These are phyloP conservation scores for Trichomonas tenax DNA, from an alignment of 208 protist genomes.

Conservation along the genomic window DNA sequence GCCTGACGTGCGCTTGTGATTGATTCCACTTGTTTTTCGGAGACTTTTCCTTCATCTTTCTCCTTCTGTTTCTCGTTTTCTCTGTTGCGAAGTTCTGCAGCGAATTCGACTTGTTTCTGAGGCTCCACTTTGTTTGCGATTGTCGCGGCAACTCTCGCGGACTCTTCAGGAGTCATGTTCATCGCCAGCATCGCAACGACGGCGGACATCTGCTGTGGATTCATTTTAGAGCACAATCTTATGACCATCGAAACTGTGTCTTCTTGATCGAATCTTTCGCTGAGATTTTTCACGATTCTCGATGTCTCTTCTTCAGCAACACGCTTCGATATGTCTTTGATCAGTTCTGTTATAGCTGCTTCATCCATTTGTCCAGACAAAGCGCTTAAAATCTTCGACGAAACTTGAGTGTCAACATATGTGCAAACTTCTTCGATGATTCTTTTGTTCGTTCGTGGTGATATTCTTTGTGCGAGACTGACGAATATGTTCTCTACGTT, in stretches of 20 bases:
- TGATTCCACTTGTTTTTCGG: background rate
- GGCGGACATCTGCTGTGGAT: background rate
- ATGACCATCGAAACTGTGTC: background rate
- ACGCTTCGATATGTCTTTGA: background rate
- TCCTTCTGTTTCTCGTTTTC: background rate
- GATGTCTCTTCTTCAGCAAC: background rate
- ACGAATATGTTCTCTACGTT: background rate
- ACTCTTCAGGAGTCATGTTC: background rate
- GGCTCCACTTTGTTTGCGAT: background rate
- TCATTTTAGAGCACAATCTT: background rate
- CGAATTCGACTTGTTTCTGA: background rate
- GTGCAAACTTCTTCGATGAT: background rate
- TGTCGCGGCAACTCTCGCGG: background rate
- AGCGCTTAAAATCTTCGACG: background rate
- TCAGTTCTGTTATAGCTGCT: background rate
- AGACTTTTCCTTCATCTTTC: background rate
- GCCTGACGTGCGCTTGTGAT: background rate
- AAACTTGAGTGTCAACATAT: background rate
- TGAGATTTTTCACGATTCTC: background rate
- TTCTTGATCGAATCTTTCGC: background rate
- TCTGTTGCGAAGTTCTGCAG: background rate
- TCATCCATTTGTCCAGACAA: background rate
- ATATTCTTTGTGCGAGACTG: background rate
- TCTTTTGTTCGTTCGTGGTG: background rate
- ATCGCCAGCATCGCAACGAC: background rate